These are phyloP conservation scores for Verticillium isaacii DNA, from an alignment of 2,329 filamentous ascomycete species.

Conservation along the genomic window DNA sequence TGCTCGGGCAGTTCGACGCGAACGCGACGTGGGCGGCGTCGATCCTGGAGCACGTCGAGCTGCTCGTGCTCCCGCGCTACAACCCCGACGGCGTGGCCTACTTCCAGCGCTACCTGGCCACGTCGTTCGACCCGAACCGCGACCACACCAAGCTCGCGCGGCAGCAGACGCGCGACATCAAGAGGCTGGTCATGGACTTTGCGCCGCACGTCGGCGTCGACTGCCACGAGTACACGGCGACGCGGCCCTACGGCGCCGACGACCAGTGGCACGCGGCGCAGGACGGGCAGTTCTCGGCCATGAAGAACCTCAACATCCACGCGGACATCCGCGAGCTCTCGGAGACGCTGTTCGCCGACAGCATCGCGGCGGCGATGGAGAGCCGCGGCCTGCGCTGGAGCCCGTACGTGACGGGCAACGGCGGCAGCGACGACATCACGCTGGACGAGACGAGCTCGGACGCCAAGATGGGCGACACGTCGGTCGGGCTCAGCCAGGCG, in stretches of 20 bases:
- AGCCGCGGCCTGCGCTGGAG: constrained; percentile 20
- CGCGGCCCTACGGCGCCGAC: constrained; percentile 1
- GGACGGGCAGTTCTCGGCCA: constrained; percentile 22
- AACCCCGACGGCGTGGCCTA: constrained; percentile 28
- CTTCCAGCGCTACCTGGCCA: constrained; percentile 23
- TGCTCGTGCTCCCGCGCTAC: constrained; percentile 23
- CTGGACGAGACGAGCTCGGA: constrained; percentile 23
- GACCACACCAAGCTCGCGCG: constrained; percentile 26
- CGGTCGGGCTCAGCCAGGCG: constrained; percentile 21
- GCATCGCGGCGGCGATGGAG: constrained; percentile 22
- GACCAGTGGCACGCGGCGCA: constrained; percentile 10
- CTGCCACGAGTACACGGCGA: constrained; percentile 25
- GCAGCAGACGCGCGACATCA: constrained; percentile 24
- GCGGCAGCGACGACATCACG: constrained; percentile 4
- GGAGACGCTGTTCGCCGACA: constrained; percentile 20
- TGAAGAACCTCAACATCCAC: constrained; percentile 28
- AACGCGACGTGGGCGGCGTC: constrained; percentile 21
- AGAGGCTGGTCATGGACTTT: constrained; percentile 20
- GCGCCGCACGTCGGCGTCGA: constrained; percentile 24
- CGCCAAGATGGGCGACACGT: constrained; percentile 23
- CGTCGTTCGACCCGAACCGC: constrained; percentile 25
- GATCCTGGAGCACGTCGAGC: constrained; percentile 21
- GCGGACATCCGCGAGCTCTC: constrained; percentile 20
- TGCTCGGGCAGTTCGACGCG: constrained; percentile 23
- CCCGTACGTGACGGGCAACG: constrained; percentile 20